Base-by-base conservation (phyloP, 2,329 filamentous ascomycete species). In the Colletotrichum sp. region DNA sequence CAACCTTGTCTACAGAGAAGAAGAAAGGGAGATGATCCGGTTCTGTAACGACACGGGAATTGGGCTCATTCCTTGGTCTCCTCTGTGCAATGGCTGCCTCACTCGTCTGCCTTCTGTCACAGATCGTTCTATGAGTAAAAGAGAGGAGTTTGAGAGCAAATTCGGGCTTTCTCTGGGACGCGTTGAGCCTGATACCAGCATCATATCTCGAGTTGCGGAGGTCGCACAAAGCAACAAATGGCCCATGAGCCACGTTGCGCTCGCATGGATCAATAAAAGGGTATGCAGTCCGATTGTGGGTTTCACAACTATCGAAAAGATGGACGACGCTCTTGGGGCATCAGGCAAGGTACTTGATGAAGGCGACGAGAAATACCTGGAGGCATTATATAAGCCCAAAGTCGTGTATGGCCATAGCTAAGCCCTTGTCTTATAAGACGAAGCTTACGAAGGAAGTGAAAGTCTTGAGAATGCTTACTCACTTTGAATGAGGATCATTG, bases 191-290 rank as follows among this genome's bases (percentile, higher is more conserved):
- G 57, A 63, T 4, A 16, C 32, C 15, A 15, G 24, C 34, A 80
- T 85, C 62, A 78, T 85, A 44, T 71, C 81, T 75, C 64, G 81
- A 12, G 79, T 85, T 3, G 87, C 92, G 81, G 89, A 93, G 80
- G 78, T 93, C 13, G 90, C 92, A 0, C 84, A 87, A 75, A 90
- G 91, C 83, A 88, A 88, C 77, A 88, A 85, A 1, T 88, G 90
- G 80, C 90, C 87, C 78, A 94, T 94, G 89, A 90, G 90, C 57
- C 89, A 93, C 70, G 89, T 94, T 28, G 89, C 91, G 2, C 87
- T 92, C 72, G 92, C 91, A 4, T 94, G 93, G 93, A 87, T 89
- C 70, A 83, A 90, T 75, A 86, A 88, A 77, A 85, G 88, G 57
- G 88, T 89, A 8, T 83, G 87, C 32, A 90, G 87, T 78, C 92